Evolutionary conservation across 305 asterid species (phyloP).

Genomic region (Plantago rigida): DNA sequence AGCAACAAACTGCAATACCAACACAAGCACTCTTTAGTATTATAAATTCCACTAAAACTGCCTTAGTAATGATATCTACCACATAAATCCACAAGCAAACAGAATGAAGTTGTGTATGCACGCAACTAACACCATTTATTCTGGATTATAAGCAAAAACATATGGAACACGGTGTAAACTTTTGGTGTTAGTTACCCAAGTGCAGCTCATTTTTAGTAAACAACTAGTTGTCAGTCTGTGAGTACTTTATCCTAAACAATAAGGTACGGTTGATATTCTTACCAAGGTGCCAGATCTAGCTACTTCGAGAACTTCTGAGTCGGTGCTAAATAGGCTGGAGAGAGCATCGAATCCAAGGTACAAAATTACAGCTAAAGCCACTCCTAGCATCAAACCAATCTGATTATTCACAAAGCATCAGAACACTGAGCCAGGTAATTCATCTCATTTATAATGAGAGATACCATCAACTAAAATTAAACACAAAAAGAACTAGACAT

Average conservation of each 20-base stretch:
- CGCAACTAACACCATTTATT: too few relatives aligned
- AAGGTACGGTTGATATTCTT: conserved; percentile 27
- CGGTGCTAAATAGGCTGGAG: conserved; percentile 67
- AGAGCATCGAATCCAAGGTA: conserved; percentile 56
- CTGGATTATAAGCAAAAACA: too few relatives aligned
- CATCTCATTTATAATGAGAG: conserved; percentile 16
- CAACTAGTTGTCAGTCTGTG: too few relatives aligned
- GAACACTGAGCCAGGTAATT: conserved; percentile 15
- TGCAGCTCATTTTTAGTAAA: too few relatives aligned
- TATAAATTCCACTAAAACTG: background rate
- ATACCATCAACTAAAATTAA: background rate
- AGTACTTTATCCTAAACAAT: background rate
- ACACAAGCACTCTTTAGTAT: background rate
- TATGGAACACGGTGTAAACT: too few relatives aligned
- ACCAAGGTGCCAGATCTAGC: conserved; percentile 83
- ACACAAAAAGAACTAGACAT: background rate
- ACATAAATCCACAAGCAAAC: background rate
- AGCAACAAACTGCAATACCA: conserved; percentile 58
- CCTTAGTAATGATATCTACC: background rate
- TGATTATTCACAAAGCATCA: conserved; percentile 26
- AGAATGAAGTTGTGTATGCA: too few relatives aligned
- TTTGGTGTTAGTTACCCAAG: too few relatives aligned
- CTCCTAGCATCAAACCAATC: conserved; percentile 64
- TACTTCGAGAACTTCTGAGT: conserved; percentile 58
- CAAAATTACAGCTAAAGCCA: conserved; percentile 51